These are phyloP conservation scores for Plectosphaerella sp. DNA, from an alignment of 2,329 filamentous ascomycete genomes.

Conservation along the genomic window DNA sequence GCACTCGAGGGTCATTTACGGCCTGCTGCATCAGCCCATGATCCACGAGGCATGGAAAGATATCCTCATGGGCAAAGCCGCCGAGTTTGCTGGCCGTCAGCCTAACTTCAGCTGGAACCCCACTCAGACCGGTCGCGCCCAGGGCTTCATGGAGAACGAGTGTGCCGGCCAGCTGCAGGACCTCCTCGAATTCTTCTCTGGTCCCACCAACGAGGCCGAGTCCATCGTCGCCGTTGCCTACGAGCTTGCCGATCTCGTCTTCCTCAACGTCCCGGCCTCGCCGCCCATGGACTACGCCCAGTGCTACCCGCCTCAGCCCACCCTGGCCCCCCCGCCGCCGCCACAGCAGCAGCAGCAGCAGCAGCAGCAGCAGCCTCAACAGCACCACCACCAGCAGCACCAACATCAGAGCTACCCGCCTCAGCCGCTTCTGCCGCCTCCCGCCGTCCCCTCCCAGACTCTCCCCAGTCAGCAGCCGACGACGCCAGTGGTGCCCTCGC, in stretches of 20 bases:
- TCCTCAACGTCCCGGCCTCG: constrained; percentile 14
- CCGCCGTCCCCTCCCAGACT: constrained; percentile 12
- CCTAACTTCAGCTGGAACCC: constrained; percentile 61
- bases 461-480: constrained; percentile 11
- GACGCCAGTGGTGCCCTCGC: constrained; percentile 10
- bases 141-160: constrained; percentile 58
- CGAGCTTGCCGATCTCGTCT: constrained; percentile 46
- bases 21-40: constrained; percentile 60
- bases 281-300: constrained; percentile 13
- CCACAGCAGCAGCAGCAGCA: constrained; percentile 13
- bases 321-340: constrained; percentile 4
- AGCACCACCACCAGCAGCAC: constrained; percentile 7
- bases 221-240: constrained; percentile 55
- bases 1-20: constrained; percentile 64
- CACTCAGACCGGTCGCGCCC: constrained; percentile 50
- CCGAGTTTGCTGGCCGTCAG: constrained; percentile 48
- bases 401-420: constrained; percentile 6
- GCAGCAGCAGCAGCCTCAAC: constrained; percentile 5
- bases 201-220: constrained; percentile 51
- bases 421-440: constrained; percentile 12
- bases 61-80: constrained; percentile 47
- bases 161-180: constrained; percentile 60
- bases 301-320: constrained; percentile 10
- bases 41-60: constrained; percentile 59
- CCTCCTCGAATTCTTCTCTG: constrained; percentile 60